phyloP scores from a whole-genome alignment of 202 grass and related monocot genomes.

The Eragrostis tef region DNA sequence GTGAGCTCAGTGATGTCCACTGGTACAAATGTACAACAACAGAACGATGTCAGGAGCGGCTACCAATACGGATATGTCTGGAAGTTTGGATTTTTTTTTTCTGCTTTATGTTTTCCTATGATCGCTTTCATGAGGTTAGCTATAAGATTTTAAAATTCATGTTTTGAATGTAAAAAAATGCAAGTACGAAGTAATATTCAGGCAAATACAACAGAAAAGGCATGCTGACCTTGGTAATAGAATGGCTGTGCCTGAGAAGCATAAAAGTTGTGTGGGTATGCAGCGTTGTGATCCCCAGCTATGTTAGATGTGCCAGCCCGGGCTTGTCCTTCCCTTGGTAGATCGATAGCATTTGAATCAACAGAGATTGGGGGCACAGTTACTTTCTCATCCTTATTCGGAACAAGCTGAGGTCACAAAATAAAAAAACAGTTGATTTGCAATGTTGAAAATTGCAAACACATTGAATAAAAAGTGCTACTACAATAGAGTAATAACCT shows the following conservation, averaged over 20 bases:
- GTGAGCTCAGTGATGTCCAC: not conserved
- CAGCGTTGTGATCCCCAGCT: constrained; percentile 52
- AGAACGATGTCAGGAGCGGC: not conserved
- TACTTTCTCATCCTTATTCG: constrained; percentile 66
- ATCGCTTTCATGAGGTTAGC: constrained; percentile 27
- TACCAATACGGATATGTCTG: not conserved
- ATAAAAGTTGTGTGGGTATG: constrained; percentile 60
- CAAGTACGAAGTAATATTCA: not conserved
- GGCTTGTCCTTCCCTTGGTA: constrained; percentile 61
- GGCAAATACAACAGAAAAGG: constrained; percentile 15
- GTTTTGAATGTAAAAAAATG: constrained; percentile 36
- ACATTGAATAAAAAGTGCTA: constrained; percentile 24
- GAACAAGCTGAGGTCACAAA: constrained; percentile 52
- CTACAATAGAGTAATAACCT: constrained; percentile 54
- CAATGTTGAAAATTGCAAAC: constrained; percentile 1
- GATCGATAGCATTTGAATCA: constrained; percentile 55
- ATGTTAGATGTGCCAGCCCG: constrained; percentile 61
- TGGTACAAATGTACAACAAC: not conserved
- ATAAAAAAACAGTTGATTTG: constrained; percentile 14
- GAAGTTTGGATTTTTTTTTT: not conserved
- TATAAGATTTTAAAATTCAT: constrained; percentile 15
- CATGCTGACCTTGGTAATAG: constrained; percentile 74
- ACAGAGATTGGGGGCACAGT: constrained; percentile 50
- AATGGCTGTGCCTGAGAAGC: constrained; percentile 74
- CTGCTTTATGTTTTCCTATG: constrained; percentile 7